Conservation (phyloP, 345 rosid species). For the Populus euphratica region DNA sequence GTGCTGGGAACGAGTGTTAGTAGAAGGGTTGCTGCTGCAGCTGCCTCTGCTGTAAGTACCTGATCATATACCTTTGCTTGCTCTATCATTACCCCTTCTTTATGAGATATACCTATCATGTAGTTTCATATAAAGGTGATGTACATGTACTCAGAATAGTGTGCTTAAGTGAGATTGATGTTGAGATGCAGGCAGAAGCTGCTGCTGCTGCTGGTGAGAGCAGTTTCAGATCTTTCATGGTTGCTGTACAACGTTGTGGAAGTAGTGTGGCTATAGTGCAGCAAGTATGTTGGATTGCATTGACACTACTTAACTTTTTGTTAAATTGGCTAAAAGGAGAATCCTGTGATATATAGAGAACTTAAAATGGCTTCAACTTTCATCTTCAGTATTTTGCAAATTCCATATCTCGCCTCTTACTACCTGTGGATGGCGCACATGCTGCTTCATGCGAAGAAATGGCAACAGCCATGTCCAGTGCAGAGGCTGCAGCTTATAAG, state of each 20-base stretch:
- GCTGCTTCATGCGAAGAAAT: slow-evolving; percentile 99
- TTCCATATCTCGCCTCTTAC: slow-evolving; percentile 88
- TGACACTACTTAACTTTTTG: neutral
- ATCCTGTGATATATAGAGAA: neutral
- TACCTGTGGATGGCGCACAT: slow-evolving; percentile 98
- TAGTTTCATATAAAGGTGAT: neutral
- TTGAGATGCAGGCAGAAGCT: slow-evolving; percentile 83
- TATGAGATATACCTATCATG: neutral
- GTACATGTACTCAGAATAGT: neutral
- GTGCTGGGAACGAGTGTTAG: slow-evolving; percentile 80
- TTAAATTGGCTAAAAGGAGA: neutral
- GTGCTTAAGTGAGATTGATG: slow-evolving; percentile 22
- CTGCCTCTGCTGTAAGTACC: slow-evolving; percentile 51
- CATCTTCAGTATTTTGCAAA: slow-evolving; percentile 77
- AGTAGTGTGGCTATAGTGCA: slow-evolving; percentile 97
- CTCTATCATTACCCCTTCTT: neutral
- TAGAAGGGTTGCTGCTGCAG: slow-evolving; percentile 98
- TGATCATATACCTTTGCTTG: slow-evolving; percentile 6
- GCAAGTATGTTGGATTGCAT: slow-evolving; percentile 26
- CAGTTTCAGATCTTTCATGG: slow-evolving; percentile 99
- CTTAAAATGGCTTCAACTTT: slow-evolving; percentile 1
- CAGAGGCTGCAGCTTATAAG: slow-evolving; percentile 97
- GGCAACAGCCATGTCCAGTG: slow-evolving; percentile 95
- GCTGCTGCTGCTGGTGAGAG: slow-evolving; percentile 97
- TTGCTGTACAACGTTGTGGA: slow-evolving; percentile 95